A percentile compares a stretch with the other conserved stretches of the same genome.
phyloP scores from a whole-genome alignment of 2,329 filamentous ascomycete species.

The Paecilomyces variotii region DNA sequence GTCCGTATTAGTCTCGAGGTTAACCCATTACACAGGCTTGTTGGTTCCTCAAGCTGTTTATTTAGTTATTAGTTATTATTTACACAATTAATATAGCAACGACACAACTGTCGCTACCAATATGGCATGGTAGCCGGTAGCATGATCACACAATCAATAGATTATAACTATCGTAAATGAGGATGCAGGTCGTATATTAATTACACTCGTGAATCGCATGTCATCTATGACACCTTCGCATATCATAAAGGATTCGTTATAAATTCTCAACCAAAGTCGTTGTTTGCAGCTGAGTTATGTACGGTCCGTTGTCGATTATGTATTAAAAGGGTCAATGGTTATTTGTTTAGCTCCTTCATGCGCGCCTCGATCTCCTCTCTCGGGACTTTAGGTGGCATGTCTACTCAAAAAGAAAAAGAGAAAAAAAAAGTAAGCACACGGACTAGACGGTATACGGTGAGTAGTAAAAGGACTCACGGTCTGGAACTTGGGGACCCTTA shows the following conservation, averaged over 20 bases:
- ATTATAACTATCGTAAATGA: too few relatives aligned
- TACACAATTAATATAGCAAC: too few relatives aligned
- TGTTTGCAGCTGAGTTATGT: neutral
- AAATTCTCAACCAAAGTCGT: neutral
- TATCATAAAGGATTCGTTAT: neutral
- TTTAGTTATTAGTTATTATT: too few relatives aligned
- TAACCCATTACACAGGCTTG: too few relatives aligned
- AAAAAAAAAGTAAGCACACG: conserved; percentile 1
- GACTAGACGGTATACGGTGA: conserved; percentile 3
- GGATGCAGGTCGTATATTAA: too few relatives aligned
- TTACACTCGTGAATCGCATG: too few relatives aligned
- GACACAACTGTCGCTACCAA: too few relatives aligned
- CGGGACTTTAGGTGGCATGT: conserved; percentile 36
- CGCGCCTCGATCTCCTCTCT: conserved; percentile 62
- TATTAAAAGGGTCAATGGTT: conserved; percentile 1
- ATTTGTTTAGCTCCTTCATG: conserved; percentile 59
- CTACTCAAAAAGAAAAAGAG: conserved; percentile 11
- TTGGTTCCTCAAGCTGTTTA: too few relatives aligned
- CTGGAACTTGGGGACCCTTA: conserved; percentile 40
- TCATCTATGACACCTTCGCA: neutral
- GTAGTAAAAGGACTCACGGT: conserved; percentile 18
- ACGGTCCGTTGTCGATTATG: neutral
- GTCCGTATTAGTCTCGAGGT: too few relatives aligned
- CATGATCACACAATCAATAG: too few relatives aligned
- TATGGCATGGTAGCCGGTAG: too few relatives aligned